A percentile compares a stretch with the other conserved stretches of the same genome.
Evolutionary conservation across 306 rosid species (phyloP).

Genomic region (Cucurbita pepo): DNA sequence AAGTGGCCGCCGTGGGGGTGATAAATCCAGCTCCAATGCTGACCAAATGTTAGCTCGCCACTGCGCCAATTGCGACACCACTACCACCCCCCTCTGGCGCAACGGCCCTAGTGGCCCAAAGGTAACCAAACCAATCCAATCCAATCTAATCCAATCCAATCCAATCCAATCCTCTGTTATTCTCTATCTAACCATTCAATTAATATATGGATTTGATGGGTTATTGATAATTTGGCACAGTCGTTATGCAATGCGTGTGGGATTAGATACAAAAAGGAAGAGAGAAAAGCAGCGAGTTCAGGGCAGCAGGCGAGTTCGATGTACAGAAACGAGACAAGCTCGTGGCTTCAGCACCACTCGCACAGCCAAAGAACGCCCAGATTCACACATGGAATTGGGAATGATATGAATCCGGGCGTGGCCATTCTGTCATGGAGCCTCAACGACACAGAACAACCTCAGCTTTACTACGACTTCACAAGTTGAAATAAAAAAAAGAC

Average conservation of each 20-base stretch:
- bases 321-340: not conserved
- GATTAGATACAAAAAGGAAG: slow-evolving; percentile 88
- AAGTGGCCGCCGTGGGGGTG: not conserved
- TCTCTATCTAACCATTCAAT: too few species aligned
- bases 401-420: slow-evolving; percentile 38
- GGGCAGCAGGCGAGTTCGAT: not conserved
- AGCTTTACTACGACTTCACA: slow-evolving; percentile 71
- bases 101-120: slow-evolving; percentile 97
- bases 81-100: slow-evolving; percentile 96
- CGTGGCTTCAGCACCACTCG: slow-evolving; percentile 2
- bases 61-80: slow-evolving; percentile 94
- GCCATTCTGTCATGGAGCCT: slow-evolving; percentile 80
- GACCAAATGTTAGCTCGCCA: slow-evolving; percentile 87
- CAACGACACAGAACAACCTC: slow-evolving; percentile 69
- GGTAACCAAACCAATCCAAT: slow-evolving; percentile 18
- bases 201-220: not conserved
- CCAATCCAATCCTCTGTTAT: not conserved
- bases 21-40: not conserved
- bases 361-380: slow-evolving; percentile 56
- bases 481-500: slow-evolving; percentile 17
- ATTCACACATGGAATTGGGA: slow-evolving; percentile 27
- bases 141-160: too few species aligned
- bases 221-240: slow-evolving; percentile 13
- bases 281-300: slow-evolving; percentile 19
- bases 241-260: slow-evolving; percentile 97